phyloP scores from a whole-genome alignment of 305 asterid species.

The Plantago coronopus region DNA sequence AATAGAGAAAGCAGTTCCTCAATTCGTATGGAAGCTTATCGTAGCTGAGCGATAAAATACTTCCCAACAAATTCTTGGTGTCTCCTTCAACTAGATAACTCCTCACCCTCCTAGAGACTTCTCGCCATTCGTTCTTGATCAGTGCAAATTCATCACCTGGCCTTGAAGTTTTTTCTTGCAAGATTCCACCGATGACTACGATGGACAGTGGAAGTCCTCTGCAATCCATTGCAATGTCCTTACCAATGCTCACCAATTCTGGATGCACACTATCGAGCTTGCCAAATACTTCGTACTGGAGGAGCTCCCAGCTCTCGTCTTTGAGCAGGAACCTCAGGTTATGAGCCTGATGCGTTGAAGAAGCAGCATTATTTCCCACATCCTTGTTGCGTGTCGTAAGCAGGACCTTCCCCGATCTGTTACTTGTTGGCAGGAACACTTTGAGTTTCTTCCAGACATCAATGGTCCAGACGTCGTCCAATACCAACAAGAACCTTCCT shows the following conservation, averaged over 20 bases:
- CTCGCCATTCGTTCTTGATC: neutral
- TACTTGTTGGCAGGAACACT: slow-evolving; percentile 23
- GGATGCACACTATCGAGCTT: slow-evolving; percentile 14
- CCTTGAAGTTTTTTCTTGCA: neutral
- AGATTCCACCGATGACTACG: neutral
- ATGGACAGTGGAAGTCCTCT: neutral
- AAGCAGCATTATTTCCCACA: slow-evolving; percentile 24
- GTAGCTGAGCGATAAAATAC: neutral
- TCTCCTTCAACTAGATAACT: too few relatives aligned
- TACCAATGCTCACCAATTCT: slow-evolving; percentile 18
- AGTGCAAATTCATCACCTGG: neutral
- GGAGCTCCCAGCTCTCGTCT: slow-evolving; percentile 26
- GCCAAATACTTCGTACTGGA: slow-evolving; percentile 28
- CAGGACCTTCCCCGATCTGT: slow-evolving; percentile 23
- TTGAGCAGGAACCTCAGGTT: slow-evolving; percentile 16
- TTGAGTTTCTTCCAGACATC: slow-evolving; percentile 29
- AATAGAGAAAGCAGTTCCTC: neutral
- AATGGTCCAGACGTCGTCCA: slow-evolving; percentile 34
- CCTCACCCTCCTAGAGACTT: neutral
- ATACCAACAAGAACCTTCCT: slow-evolving; percentile 25
- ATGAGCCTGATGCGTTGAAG: neutral
- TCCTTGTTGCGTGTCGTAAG: slow-evolving; percentile 25
- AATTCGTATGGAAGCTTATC: neutral
- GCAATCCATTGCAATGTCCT: neutral
- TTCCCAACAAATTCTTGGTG: too few relatives aligned